phyloP scores from a whole-genome alignment of 2,329 filamentous ascomycete species.

The Fusarium nygamai region DNA sequence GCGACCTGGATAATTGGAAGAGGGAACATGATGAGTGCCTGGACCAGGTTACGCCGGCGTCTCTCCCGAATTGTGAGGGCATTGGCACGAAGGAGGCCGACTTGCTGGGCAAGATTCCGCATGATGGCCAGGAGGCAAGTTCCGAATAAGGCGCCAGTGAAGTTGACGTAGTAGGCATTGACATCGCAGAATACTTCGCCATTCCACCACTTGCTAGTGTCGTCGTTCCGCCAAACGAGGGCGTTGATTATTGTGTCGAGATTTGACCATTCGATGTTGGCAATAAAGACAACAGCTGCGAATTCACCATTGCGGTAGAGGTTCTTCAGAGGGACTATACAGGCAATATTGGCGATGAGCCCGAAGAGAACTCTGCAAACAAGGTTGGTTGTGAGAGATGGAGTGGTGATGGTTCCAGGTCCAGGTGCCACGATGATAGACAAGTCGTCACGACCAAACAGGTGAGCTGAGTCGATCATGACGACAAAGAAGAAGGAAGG shows the following conservation, averaged over 20 bases:
- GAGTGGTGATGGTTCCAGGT: conserved; percentile 40
- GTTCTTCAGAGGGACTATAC: conserved; percentile 61
- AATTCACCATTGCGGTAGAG: conserved; percentile 65
- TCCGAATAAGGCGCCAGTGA: conserved; percentile 57
- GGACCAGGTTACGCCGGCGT: conserved; percentile 54
- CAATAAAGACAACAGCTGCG: conserved; percentile 61
- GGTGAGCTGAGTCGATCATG: conserved; percentile 28
- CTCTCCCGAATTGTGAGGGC: conserved; percentile 54
- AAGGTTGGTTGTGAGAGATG: conserved; percentile 56
- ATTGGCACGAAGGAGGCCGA: conserved; percentile 56
- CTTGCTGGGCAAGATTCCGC: conserved; percentile 62
- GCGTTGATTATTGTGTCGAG: conserved; percentile 60
- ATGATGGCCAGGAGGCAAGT: conserved; percentile 65
- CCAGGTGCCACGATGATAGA: conserved; percentile 36
- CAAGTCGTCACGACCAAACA: conserved; percentile 35
- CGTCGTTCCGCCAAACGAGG: conserved; percentile 63
- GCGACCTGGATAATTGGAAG: conserved; percentile 60
- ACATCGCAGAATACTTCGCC: conserved; percentile 66
- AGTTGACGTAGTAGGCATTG: conserved; percentile 59
- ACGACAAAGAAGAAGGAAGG: not conserved
- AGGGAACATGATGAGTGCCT: conserved; percentile 65
- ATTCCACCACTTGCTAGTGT: conserved; percentile 61
- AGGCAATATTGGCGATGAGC: conserved; percentile 56
- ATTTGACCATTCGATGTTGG: conserved; percentile 58
- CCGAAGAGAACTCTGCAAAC: conserved; percentile 60